Conservation (phyloP, 345 rosid genomes). For the Limnanthes douglasii region DNA sequence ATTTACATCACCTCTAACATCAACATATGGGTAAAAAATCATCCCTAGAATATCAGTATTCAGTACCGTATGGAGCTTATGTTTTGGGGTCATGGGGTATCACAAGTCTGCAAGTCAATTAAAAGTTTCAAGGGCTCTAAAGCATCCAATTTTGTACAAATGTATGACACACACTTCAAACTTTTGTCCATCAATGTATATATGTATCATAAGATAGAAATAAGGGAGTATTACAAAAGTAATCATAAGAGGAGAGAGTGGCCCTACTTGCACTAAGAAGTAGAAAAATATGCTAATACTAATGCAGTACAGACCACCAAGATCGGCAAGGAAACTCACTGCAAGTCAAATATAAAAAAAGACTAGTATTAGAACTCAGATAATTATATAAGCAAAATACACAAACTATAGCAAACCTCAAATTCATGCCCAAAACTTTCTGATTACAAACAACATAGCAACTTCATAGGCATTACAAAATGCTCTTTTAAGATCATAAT, state of each 20-base stretch:
- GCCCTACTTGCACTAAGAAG: conserved; percentile 68
- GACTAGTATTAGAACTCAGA: not conserved
- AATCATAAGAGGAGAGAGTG: conserved; percentile 8
- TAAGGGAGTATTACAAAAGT: no score
- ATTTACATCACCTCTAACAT: no score
- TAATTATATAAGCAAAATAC: not conserved
- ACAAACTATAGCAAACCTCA: no score
- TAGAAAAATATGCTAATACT: conserved; percentile 87
- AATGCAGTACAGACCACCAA: conserved; percentile 95
- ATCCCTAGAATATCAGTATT: no score
- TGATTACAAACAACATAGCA: no score
- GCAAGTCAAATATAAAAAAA: conserved; percentile 17
- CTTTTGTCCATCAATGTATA: not conserved
- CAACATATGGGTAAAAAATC: no score
- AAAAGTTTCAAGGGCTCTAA: not conserved
- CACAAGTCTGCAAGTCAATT: not conserved
- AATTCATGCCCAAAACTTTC: no score
- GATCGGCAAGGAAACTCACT: conserved; percentile 98
- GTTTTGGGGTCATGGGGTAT: not conserved
- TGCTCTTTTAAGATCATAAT: no score
- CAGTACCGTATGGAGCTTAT: not conserved
- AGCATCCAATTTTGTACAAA: not conserved
- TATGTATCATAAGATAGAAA: no score
- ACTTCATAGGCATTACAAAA: no score
- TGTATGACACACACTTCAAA: not conserved